Percentiles rank a stretch among this genome's conserved stretches.
These are phyloP conservation scores for Lactarius deliciosus DNA, from an alignment of 768 basidiomycete species.

Conservation along the genomic window DNA sequence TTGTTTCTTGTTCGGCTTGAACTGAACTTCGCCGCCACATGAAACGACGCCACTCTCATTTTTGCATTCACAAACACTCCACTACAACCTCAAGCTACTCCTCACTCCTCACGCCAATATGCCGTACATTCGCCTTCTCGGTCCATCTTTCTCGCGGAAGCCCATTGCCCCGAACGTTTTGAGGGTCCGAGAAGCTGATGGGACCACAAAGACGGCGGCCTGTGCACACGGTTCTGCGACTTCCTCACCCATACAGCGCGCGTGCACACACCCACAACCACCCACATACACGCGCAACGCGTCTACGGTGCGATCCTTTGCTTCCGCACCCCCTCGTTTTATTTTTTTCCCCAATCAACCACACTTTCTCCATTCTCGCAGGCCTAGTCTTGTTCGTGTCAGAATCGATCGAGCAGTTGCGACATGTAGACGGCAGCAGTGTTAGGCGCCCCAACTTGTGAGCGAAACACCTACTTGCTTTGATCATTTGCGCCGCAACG, in stretches of 20 bases:
- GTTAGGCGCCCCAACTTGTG: background rate
- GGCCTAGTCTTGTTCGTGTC: background rate
- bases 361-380: background rate
- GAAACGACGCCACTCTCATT: background rate
- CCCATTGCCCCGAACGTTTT: background rate
- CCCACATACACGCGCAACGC: background rate
- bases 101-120: background rate
- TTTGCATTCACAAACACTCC: background rate
- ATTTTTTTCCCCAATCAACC: background rate
- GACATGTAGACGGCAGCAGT: background rate
- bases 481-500: background rate
- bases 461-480: background rate
- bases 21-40: background rate
- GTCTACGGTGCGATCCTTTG: background rate
- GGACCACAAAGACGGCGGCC: background rate
- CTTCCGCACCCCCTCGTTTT: background rate
- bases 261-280: background rate
- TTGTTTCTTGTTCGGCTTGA: background rate
- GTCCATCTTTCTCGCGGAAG: background rate
- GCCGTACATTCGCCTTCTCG: background rate
- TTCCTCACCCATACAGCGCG: background rate
- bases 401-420: background rate
- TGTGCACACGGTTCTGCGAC: background rate
- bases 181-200: background rate
- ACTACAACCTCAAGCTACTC: background rate